Evolutionary conservation across 2,329 filamentous ascomycete genomes (phyloP), one percentile per base, ranked within the genome.

Genomic region (Teratosphaeria viscida): DNA sequence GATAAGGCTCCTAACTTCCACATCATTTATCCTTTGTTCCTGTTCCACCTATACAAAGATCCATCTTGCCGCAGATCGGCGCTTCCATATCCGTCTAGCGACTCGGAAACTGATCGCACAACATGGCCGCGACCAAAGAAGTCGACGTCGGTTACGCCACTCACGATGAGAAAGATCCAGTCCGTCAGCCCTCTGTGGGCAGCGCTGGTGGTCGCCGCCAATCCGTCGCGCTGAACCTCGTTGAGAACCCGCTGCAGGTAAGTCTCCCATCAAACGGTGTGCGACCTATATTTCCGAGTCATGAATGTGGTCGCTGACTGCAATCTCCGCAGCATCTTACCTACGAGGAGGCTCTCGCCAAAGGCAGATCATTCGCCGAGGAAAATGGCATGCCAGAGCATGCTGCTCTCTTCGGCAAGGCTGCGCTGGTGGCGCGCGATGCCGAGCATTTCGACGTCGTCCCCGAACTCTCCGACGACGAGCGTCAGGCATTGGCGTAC

Each of bases 371-470:
- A 3, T 74, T 72, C 58, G 69, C 72, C 43, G 67, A 73, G 39
- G 59, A 63, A 23, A 60, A 73, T 55, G 68, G 65, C 37, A 71
- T 76, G 68, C 43, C 66, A 43, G 73, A 76, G 57, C 64, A 76
- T 57, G 70, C 72, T 60, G 72, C 68, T 1, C 63, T 75, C 5
- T 74, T 77, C 60, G 71, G 64, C 29, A 81, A 81, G 63, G 78
- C 79, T 8, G 80, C 80, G 12, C 64, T 82, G 37, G 71, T 82
- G 19, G 79, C 80, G 5, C 80, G 82, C 58, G 72, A 78, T 19
- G 81, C 82, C 0, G 72, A 75, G 16, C 72, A 71, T 0, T 81
- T 78, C 52, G 77, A 81, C 55, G 70, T 75, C 3, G 72, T 85
- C 2, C 72, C 73, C 0, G 77, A 80, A 26, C 67, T 82, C 12